Conservation (phyloP, 2,329 filamentous ascomycete genomes). For the Nemania sp. region DNA sequence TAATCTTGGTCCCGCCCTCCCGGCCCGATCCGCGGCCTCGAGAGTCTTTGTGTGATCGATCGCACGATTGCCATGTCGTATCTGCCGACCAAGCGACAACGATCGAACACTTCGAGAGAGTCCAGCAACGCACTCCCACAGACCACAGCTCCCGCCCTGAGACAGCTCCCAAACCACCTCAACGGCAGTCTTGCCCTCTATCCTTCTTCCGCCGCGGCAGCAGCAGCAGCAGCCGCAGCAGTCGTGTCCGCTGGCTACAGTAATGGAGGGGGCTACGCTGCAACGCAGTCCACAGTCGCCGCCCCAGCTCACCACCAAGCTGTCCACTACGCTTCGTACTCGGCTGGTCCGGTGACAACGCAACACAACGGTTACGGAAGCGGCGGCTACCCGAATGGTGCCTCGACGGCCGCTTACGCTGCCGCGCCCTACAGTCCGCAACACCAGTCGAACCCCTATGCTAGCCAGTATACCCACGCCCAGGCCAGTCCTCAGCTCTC, state of each 20-base stretch:
- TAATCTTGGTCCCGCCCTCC: neutral
- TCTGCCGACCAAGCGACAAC: constrained; percentile 42
- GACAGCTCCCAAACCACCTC: constrained; percentile 34
- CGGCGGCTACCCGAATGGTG: constrained; percentile 32
- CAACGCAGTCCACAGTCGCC: constrained; percentile 19
- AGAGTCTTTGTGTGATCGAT: constrained; percentile 25
- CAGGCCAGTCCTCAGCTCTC: constrained; percentile 36
- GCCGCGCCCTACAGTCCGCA: constrained; percentile 37
- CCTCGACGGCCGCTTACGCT: constrained; percentile 30
- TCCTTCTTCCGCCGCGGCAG: constrained; percentile 10
- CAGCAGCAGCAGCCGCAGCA: neutral
- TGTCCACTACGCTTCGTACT: constrained; percentile 37
- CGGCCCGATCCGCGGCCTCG: neutral
- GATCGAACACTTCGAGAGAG: constrained; percentile 43
- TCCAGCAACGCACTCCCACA: constrained; percentile 40
- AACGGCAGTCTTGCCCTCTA: constrained; percentile 29
- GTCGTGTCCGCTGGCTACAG: constrained; percentile 31
- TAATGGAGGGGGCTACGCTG: constrained; percentile 32
- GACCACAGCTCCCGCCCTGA: constrained; percentile 41
- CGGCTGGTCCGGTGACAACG: constrained; percentile 36
- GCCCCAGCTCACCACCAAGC: constrained; percentile 32
- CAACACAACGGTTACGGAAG: constrained; percentile 38
- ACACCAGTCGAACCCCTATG: constrained; percentile 35
- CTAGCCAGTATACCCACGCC: constrained; percentile 34
- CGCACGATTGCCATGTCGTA: constrained; percentile 40